These are phyloP conservation scores for Cercospora zeina DNA, from an alignment of 2,329 filamentous ascomycete species.

Conservation along the genomic window DNA sequence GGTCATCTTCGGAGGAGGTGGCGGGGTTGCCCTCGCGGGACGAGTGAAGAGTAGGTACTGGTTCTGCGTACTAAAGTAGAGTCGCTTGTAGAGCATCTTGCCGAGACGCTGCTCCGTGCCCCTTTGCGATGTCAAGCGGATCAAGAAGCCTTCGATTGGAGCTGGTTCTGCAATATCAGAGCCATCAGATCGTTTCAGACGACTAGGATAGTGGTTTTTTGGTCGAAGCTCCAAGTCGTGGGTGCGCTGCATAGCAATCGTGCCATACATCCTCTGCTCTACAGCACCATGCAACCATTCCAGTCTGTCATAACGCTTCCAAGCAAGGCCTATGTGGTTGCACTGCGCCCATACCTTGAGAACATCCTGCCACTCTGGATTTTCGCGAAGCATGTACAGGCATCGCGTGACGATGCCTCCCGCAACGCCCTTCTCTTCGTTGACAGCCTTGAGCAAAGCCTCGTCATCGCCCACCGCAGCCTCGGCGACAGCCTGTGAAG, in stretches of 20 bases:
- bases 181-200: constrained; percentile 45
- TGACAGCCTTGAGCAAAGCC: constrained; percentile 47
- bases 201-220: constrained; percentile 64
- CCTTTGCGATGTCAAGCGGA: constrained; percentile 64
- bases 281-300: constrained; percentile 68
- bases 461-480: constrained; percentile 50
- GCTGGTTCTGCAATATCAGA: constrained; percentile 58
- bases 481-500: constrained; percentile 45
- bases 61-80: constrained; percentile 66
- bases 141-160: constrained; percentile 66
- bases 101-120: constrained; percentile 60
- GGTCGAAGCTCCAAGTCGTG: constrained; percentile 67
- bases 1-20: constrained; percentile 59
- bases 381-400: constrained; percentile 58
- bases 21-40: constrained; percentile 58
- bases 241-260: constrained; percentile 65
- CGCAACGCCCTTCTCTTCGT: constrained; percentile 58
- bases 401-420: constrained; percentile 58
- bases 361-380: constrained; percentile 61
- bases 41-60: constrained; percentile 63
- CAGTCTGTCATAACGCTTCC: constrained; percentile 68
- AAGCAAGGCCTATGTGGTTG: constrained; percentile 64
- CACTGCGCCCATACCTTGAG: constrained; percentile 59
- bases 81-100: constrained; percentile 63
- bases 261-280: constrained; percentile 68